Base-by-base conservation (phyloP, 2,329 filamentous ascomycete species). In the Cadophora malorum region DNA sequence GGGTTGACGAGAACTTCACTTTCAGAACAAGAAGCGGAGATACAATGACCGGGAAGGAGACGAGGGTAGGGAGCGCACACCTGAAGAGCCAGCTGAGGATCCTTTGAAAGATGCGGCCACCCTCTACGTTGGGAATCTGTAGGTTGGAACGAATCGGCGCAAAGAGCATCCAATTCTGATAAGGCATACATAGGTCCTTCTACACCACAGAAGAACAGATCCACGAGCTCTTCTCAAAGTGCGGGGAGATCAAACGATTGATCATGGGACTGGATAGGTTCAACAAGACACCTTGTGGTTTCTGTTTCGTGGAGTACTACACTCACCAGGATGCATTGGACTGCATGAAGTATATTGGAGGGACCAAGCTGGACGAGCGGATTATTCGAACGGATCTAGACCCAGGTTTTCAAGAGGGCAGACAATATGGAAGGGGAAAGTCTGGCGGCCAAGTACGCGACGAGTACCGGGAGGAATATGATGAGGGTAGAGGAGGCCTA, bases 221-320 rank as follows among this genome's bases (percentile, higher is more conserved):
- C 69, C 95, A 98, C 80, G 95, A 98, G 81, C 88, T 97, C 59
- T 97, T 97, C 80, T 90, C 91, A 68, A 97, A 97, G 85, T 95
- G 94, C 80, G 96, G 96, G 76, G 96, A 98, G 83, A 97, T 99
- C 82, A 99, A 99, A 83, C 92, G 96, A 33, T 88, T 99, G 59
- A 89, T 99, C 72, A 99, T 99, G 96, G 96, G 96, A 61, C 88
- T 99, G 63, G 96, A 99, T 79, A 91, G 96, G 67, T 97, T 96
- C 84, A 92, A 91, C 81, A 99, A 99, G 84, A 99, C 96, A 0
- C 96, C 96, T 1, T 99, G 96, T 81, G 96, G 96, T 50, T 99
- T 99, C 85, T 99, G 96, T 85, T 99, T 99, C 78, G 96, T 99
- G 77, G 96, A 99, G 82, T 99, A 99, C 83, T 98, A 97, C 83